phyloP scores from a whole-genome alignment of 768 basidiomycete genomes.

The Suillus brevipes region DNA sequence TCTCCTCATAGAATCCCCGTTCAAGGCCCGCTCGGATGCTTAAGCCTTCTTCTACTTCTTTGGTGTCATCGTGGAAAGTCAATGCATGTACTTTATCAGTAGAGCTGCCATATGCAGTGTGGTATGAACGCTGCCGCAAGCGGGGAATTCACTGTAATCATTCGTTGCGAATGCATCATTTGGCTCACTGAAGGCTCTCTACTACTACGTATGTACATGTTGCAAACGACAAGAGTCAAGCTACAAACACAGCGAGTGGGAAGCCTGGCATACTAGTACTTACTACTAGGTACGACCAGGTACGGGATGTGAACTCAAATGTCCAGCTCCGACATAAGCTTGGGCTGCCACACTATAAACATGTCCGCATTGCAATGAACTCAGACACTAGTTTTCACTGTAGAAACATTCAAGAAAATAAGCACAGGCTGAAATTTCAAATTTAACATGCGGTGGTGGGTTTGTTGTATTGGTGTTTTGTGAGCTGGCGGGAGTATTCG shows the following conservation, averaged over 20 bases:
- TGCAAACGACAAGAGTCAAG: not conserved
- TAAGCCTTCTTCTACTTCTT: not conserved
- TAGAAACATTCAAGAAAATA: not conserved
- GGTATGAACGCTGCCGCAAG: not conserved
- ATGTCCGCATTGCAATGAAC: not conserved
- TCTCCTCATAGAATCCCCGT: not conserved
- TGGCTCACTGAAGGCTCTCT: not conserved
- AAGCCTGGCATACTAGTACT: not conserved
- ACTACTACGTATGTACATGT: not conserved
- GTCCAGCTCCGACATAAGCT: not conserved
- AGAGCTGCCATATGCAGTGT: not conserved
- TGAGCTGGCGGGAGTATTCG: slow-evolving; percentile 27
- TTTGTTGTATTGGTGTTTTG: not conserved
- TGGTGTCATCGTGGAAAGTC: slow-evolving; percentile 2
- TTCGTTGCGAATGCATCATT: not conserved
- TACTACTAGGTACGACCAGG: not conserved
- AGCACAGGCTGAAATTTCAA: not conserved
- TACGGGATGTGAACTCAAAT: not conserved
- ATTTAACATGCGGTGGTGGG: not conserved
- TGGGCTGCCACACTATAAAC: not conserved
- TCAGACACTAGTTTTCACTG: not conserved
- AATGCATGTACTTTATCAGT: not conserved
- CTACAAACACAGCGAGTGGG: not conserved
- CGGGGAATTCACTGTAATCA: not conserved
- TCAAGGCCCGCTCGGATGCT: not conserved